These are phyloP conservation scores for Eleusine indica DNA, from an alignment of 176 grass and related monocot species.

Conservation along the genomic window DNA sequence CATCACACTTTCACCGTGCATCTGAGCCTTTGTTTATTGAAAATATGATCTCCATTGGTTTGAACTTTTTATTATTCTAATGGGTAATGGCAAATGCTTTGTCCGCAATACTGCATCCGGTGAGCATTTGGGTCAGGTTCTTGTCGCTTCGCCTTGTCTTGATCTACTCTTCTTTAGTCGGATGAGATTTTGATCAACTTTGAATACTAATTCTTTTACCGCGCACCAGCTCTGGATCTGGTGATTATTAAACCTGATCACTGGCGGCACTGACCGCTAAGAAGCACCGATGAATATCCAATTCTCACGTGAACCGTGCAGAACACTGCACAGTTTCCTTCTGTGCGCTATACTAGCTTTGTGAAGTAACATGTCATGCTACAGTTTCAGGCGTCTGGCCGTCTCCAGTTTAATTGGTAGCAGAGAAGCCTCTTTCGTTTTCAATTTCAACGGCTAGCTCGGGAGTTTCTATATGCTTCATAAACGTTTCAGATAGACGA, in stretches of 20 bases:
- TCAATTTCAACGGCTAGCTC: constrained; percentile 54
- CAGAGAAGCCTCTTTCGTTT: constrained; percentile 26
- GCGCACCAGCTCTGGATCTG: constrained; percentile 32
- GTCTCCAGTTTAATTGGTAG: neutral
- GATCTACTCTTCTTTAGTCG: constrained; percentile 6
- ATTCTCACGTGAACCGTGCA: constrained; percentile 9
- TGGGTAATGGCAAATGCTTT: constrained; percentile 19
- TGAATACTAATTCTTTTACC: constrained; percentile 29
- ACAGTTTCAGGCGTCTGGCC: neutral
- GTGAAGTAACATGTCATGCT: neutral
- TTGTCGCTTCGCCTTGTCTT: constrained; percentile 42
- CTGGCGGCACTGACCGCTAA: constrained; percentile 31
- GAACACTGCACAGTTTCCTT: neutral
- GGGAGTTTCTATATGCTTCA: neutral
- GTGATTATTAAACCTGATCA: constrained; percentile 25
- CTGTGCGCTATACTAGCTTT: neutral
- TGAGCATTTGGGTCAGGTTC: constrained; percentile 34
- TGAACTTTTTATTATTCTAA: neutral
- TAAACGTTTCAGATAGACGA: neutral
- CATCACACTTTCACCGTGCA: constrained; percentile 26
- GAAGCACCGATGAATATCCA: neutral
- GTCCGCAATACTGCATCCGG: constrained; percentile 38
- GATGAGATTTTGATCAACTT: constrained; percentile 29
- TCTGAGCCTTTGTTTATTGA: constrained; percentile 30
- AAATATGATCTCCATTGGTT: constrained; percentile 12